Evolutionary conservation across 192 early-diverging fungal species (phyloP), one percentile per base, ranked within the genome.

Genomic region (Coemansia reversa): DNA sequence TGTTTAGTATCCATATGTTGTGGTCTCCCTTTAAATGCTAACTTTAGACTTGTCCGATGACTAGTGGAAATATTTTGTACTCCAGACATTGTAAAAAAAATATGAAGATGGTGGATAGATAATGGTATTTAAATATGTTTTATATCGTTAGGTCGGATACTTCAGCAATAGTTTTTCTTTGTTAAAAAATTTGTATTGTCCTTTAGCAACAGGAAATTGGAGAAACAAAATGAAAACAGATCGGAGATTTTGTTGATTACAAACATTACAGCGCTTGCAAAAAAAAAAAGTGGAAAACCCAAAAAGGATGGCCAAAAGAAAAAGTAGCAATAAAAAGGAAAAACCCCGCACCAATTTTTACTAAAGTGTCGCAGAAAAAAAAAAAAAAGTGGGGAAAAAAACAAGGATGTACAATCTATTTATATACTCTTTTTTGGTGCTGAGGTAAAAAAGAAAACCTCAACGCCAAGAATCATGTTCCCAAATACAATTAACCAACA

Each of bases 391-490:
- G 28, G 5, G 33, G 24, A 14, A 63, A 9, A 16, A 22, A n/a
- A n/a, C n/a, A n/a, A n/a, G n/a, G n/a, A n/a, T n/a, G n/a, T n/a
- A 27, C 49, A 63, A 16, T 32, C 50, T 24, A 39, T 47, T 45
- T 63, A 62, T 63, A 51, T 32, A 52, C 30, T 74, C 90, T 29
- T 86, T 75, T 18, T 78, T 79, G 30, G 22, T 19, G 25, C 63
- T 57, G 23, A 84, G 82, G 50, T 94, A 95, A 32, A 86, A 14
- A 5, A 87, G 16, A 12, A 87, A n/a, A n/a, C n/a, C n/a, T n/a
- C n/a, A n/a, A 67, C 1, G 87, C 51, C 16, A 87, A 7, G 85
- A 86, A 33, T 51, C 27, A 63, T 30, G 35, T 32, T 57, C 29
- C 16, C 55, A 28, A 60, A 30, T 49, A 22, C n/a, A n/a, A n/a